Percentiles rank a stretch among this genome's conserved stretches.
Conservation (phyloP, 2,329 filamentous ascomycete genomes). For the Septoria petroselini region DNA sequence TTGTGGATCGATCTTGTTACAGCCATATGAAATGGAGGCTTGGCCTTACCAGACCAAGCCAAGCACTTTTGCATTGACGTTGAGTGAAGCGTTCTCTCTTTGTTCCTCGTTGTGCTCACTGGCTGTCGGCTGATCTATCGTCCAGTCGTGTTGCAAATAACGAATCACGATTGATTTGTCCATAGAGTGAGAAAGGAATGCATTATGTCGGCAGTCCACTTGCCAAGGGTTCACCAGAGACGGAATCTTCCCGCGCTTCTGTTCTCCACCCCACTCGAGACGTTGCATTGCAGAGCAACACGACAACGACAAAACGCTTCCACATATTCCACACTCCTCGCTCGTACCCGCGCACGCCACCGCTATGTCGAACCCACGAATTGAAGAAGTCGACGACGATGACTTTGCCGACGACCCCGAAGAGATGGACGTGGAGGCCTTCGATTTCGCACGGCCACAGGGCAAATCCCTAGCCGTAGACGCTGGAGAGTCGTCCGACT, state of each 20-base stretch:
- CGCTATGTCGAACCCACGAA: constrained; percentile 74
- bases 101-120: too few relatives aligned
- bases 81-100: too few relatives aligned
- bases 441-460: constrained; percentile 44
- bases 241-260: too few relatives aligned
- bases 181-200: too few relatives aligned
- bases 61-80: too few relatives aligned
- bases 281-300: background rate
- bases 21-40: constrained; percentile 9
- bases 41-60: background rate
- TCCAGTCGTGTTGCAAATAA: too few relatives aligned
- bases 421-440: constrained; percentile 75
- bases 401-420: constrained; percentile 69
- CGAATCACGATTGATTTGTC: too few relatives aligned
- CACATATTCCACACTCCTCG: too few relatives aligned
- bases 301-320: background rate
- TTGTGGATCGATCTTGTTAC: constrained; percentile 6
- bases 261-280: too few relatives aligned
- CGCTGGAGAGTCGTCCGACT: constrained; percentile 3
- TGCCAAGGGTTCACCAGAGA: background rate
- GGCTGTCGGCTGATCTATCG: too few relatives aligned
- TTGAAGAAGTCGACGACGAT: constrained; percentile 89
- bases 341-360: background rate
- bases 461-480: constrained; percentile 25
- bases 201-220: background rate